phyloP scores from a whole-genome alignment of 495 filamentous ascomycete genomes.

The Darksidea phi region DNA sequence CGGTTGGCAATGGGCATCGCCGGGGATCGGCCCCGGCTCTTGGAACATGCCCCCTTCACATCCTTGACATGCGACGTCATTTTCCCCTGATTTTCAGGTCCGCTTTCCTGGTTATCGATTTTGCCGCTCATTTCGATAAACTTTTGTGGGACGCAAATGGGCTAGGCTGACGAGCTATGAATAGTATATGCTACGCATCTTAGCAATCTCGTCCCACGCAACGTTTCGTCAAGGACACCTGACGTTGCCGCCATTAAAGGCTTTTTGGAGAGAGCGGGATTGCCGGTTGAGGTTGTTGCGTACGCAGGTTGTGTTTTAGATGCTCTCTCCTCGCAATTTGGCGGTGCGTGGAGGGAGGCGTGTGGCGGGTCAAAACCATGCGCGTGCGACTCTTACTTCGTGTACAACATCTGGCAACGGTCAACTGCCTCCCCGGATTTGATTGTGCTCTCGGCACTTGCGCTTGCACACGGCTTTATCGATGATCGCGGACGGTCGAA shows the following conservation, averaged over 20 bases:
- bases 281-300: slow-evolving; percentile 31
- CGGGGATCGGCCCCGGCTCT: background rate
- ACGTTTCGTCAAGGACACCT: slow-evolving; percentile 18
- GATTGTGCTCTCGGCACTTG: slow-evolving; percentile 31
- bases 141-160: no score
- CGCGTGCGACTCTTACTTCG: background rate
- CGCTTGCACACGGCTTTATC: slow-evolving; percentile 23
- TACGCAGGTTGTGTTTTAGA: slow-evolving; percentile 37
- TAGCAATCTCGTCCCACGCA: slow-evolving; percentile 32
- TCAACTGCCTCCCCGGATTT: slow-evolving; percentile 19
- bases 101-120: background rate
- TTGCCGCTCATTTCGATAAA: background rate
- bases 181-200: slow-evolving; percentile 30
- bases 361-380: background rate
- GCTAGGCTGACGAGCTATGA: slow-evolving; percentile 1
- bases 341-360: slow-evolving; percentile 14
- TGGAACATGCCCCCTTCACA: background rate
- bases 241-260: slow-evolving; percentile 8
- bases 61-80: background rate
- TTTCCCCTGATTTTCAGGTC: background rate
- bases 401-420: background rate
- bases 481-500: slow-evolving; percentile 20
- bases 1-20: background rate
- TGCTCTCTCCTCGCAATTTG: slow-evolving; percentile 26
- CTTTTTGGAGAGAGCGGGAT: slow-evolving; percentile 27